These are phyloP conservation scores for Coemansia brasiliensis DNA, from an alignment of 192 early-diverging fungal genomes.

Conservation along the genomic window DNA sequence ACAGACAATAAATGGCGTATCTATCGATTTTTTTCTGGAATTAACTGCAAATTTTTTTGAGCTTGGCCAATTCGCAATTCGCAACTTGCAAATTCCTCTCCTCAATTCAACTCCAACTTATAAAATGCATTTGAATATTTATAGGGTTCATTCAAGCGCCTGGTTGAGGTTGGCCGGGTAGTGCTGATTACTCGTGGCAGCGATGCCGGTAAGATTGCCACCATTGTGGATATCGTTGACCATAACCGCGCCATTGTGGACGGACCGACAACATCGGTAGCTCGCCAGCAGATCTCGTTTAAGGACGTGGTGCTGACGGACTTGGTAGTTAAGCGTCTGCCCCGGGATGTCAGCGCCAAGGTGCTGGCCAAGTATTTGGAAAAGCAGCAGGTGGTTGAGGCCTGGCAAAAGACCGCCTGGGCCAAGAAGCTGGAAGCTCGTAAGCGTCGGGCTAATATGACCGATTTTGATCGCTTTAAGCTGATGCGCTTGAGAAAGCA, in stretches of 20 bases:
- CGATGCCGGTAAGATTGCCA: slow-evolving; percentile 95
- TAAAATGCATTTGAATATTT: background rate
- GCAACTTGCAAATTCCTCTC: too few species aligned
- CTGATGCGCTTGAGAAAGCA: slow-evolving; percentile 90
- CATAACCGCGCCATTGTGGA: slow-evolving; percentile 97
- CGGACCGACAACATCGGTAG: slow-evolving; percentile 93
- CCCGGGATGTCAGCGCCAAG: slow-evolving; percentile 76
- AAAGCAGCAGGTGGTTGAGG: slow-evolving; percentile 76
- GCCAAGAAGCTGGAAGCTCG: slow-evolving; percentile 94
- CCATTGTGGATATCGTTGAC: slow-evolving; percentile 99
- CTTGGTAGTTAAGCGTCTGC: slow-evolving; percentile 80
- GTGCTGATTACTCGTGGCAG: slow-evolving; percentile 93
- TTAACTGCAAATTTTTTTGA: too few species aligned
- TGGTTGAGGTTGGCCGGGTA: slow-evolving; percentile 98
- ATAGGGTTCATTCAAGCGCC: slow-evolving; percentile 75
- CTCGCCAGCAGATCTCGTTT: slow-evolving; percentile 84
- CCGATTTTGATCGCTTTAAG: slow-evolving; percentile 99
- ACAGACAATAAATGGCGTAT: too few species aligned
- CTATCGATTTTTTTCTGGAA: too few species aligned
- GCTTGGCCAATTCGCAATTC: too few species aligned
- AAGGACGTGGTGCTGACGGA: slow-evolving; percentile 90
- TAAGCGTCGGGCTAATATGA: slow-evolving; percentile 69
- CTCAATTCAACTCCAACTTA: background rate
- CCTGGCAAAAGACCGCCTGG: slow-evolving; percentile 90
- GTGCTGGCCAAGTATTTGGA: slow-evolving; percentile 79